Percentiles rank a stretch among this genome's conserved stretches.
Conservation (phyloP, 2,329 filamentous ascomycete genomes). For the Diaporthe destruens region DNA sequence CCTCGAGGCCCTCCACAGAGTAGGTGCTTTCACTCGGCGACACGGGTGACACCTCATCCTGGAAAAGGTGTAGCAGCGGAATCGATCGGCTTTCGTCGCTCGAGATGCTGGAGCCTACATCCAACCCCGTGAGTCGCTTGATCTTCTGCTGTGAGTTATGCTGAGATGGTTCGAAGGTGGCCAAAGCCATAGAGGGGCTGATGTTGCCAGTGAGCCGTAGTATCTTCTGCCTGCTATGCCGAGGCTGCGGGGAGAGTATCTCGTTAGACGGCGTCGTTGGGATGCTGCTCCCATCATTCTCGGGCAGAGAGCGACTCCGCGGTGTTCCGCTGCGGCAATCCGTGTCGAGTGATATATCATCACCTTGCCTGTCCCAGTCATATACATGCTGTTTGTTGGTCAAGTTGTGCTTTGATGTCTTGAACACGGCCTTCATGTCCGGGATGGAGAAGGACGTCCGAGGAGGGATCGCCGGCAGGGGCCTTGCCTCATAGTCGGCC, state of each 20-base stretch:
- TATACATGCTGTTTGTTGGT: constrained; percentile 1
- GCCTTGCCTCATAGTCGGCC: constrained; percentile 35
- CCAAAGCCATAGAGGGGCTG: constrained; percentile 25
- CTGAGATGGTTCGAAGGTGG: constrained; percentile 43
- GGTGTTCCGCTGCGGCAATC: constrained; percentile 5
- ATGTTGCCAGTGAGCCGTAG: constrained; percentile 41
- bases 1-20: constrained; percentile 40
- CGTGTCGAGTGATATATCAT: not conserved
- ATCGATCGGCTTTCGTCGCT: constrained; percentile 30
- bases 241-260: constrained; percentile 45
- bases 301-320: constrained; percentile 11
- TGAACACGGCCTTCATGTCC: constrained; percentile 11
- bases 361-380: constrained; percentile 37
- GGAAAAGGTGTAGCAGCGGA: not conserved
- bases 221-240: constrained; percentile 42
- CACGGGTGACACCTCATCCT: constrained; percentile 41
- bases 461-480: constrained; percentile 38
- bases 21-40: constrained; percentile 43
- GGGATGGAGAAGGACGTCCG: constrained; percentile 30
- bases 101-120: constrained; percentile 47
- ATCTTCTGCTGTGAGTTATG: constrained; percentile 55
- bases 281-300: constrained; percentile 37
- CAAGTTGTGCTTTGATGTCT: not conserved
- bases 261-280: constrained; percentile 39
- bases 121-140: constrained; percentile 57